phyloP scores from a whole-genome alignment of 2,329 filamentous ascomycete genomes.

The Samsoniella hepiali region DNA sequence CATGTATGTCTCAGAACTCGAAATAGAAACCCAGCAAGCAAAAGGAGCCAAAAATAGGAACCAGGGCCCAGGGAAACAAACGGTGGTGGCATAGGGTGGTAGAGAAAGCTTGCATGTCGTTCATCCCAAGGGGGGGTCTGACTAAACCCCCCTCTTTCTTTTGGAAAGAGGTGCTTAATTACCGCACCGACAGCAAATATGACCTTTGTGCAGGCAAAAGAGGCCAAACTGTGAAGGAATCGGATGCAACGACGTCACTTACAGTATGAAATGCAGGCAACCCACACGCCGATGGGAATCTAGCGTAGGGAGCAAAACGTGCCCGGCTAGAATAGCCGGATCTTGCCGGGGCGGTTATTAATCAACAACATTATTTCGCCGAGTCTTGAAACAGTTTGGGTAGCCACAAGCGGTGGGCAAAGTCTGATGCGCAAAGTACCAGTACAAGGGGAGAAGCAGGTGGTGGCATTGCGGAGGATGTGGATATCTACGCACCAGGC shows the following conservation, averaged over 20 bases:
- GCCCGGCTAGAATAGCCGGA: not conserved
- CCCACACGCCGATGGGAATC: not conserved
- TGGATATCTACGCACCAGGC: no score
- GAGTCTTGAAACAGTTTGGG: not conserved
- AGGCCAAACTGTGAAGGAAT: not conserved
- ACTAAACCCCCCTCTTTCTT: no score
- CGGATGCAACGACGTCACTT: not conserved
- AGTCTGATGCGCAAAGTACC: not conserved
- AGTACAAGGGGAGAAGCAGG: not conserved
- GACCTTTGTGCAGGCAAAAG: not conserved
- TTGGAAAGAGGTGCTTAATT: not conserved
- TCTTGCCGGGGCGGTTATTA: slow-evolving; percentile 6
- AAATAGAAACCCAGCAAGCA: no score
- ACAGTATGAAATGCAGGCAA: not conserved
- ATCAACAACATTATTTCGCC: not conserved
- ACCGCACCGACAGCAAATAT: not conserved
- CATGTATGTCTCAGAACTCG: no score
- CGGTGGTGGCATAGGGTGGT: no score
- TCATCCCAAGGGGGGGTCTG: no score
- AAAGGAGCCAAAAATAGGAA: no score
- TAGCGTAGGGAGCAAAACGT: no score
- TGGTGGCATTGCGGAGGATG: not conserved
- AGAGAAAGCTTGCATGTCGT: no score
- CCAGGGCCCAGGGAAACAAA: no score
- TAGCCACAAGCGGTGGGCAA: not conserved